Conservation (phyloP, 495 filamentous ascomycete genomes). For the Aspergillus egyptiacus region DNA sequence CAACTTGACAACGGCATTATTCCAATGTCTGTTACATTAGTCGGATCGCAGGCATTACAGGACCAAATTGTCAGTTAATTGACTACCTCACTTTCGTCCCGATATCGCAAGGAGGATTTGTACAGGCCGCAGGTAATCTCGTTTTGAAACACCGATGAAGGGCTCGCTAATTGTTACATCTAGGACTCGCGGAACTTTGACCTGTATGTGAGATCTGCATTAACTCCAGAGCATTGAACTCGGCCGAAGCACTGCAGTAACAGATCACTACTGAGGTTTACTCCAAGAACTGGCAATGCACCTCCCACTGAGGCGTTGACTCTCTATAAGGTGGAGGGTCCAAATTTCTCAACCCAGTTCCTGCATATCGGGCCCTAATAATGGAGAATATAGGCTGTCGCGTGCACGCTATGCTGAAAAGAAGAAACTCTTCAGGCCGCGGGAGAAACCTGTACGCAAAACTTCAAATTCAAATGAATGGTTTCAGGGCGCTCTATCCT, state of each 20-base stretch:
- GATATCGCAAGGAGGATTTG: no score
- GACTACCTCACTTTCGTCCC: no score
- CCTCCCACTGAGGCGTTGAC: neutral
- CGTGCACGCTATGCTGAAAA: neutral
- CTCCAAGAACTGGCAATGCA: neutral
- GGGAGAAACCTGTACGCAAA: neutral
- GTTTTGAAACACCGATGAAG: neutral
- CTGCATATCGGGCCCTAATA: neutral
- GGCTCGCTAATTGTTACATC: neutral
- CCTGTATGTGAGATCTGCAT: no score
- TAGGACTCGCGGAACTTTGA: neutral
- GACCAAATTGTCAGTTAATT: no score
- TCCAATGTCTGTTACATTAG: neutral
- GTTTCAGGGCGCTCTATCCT: neutral
- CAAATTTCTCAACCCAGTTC: neutral
- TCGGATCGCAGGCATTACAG: neutral
- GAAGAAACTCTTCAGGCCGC: neutral
- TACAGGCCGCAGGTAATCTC: no score
- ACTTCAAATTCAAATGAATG: neutral
- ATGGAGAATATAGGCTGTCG: neutral
- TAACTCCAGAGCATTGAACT: no score
- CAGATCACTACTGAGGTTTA: neutral
- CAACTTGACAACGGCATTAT: neutral
- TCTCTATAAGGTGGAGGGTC: neutral
- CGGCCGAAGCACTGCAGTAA: neutral